phyloP scores from a whole-genome alignment of 148 eudicot genomes.

The Rheum nobile region DNA sequence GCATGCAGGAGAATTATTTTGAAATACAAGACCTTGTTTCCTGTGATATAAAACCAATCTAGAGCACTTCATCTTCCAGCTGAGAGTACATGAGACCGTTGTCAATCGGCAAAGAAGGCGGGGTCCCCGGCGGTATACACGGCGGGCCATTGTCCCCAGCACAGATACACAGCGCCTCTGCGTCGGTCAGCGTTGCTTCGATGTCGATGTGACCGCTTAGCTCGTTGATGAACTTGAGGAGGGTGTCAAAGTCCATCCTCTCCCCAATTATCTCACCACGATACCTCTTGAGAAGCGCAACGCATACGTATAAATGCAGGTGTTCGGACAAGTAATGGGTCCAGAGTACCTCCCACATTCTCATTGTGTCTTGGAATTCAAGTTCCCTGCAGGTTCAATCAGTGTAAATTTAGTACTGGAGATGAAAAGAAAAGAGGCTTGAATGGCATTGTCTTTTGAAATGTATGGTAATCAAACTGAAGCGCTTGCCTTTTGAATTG shows the following conservation, averaged over 20 bases:
- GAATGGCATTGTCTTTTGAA: background rate
- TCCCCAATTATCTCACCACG: constrained; percentile 75
- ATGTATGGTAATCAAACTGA: background rate
- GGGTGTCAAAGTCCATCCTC: constrained; percentile 90
- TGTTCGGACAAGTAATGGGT: constrained; percentile 76
- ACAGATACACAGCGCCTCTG: constrained; percentile 83
- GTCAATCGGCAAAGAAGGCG: constrained; percentile 67
- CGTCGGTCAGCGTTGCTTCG: constrained; percentile 50
- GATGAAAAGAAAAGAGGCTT: background rate
- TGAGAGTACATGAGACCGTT: constrained; percentile 46
- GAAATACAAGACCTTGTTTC: background rate
- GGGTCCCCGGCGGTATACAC: constrained; percentile 93
- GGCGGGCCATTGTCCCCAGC: constrained; percentile 91
- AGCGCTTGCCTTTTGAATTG: constrained; percentile 77
- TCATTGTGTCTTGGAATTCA: constrained; percentile 53
- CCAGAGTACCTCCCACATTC: constrained; percentile 92
- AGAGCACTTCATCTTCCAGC: constrained; percentile 58
- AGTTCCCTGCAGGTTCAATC: constrained; percentile 47
- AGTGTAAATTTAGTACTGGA: background rate
- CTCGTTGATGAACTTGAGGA: constrained; percentile 83
- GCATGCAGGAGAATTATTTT: too few relatives aligned
- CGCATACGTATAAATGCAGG: constrained; percentile 70
- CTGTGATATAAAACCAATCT: background rate
- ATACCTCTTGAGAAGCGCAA: constrained; percentile 65
- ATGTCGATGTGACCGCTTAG: constrained; percentile 75